A percentile compares a stretch with the other conserved stretches of the same genome.
These are phyloP conservation scores for Hyaloscypha bicolor DNA, from an alignment of 495 filamentous ascomycete genomes.

Conservation along the genomic window DNA sequence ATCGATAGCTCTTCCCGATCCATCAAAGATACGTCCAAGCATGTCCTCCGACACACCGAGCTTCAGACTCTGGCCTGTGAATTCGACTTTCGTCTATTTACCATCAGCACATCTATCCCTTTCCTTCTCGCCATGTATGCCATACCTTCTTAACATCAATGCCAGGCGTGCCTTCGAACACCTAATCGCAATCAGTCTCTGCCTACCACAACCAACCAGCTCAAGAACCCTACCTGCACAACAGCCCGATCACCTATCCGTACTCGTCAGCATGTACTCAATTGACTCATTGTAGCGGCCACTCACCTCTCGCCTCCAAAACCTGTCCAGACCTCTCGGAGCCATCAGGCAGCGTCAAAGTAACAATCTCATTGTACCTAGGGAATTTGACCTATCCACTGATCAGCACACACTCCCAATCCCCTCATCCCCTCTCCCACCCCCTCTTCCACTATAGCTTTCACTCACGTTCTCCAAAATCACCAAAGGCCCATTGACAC, in stretches of 20 bases:
- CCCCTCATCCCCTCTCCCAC: neutral
- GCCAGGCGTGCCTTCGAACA: constrained; percentile 96
- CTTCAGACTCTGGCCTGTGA: constrained; percentile 95
- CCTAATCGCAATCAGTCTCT: constrained; percentile 50
- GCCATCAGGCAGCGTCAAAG: constrained; percentile 92
- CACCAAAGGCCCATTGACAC: constrained; percentile 96
- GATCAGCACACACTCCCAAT: constrained; percentile 38
- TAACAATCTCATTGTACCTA: constrained; percentile 96
- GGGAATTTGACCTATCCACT: constrained; percentile 86
- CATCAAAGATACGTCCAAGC: constrained; percentile 98
- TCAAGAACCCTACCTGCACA: constrained; percentile 67
- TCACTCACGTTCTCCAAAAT: constrained; percentile 86
- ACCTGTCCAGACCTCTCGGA: constrained; percentile 93
- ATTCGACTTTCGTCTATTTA: constrained; percentile 86
- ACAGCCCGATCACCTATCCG: constrained; percentile 80
- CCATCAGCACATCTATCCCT: constrained; percentile 8
- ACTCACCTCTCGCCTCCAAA: constrained; percentile 88
- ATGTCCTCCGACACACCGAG: constrained; percentile 99
- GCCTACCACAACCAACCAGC: neutral
- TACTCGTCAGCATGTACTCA: constrained; percentile 11
- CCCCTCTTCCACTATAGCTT: neutral
- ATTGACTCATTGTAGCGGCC: constrained; percentile 20
- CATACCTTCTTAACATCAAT: constrained; percentile 97
- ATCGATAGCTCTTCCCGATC: constrained; percentile 95
- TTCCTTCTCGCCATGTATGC: neutral